Conservation (phyloP, 768 basidiomycete genomes). For the Leccinum ochraceum region DNA sequence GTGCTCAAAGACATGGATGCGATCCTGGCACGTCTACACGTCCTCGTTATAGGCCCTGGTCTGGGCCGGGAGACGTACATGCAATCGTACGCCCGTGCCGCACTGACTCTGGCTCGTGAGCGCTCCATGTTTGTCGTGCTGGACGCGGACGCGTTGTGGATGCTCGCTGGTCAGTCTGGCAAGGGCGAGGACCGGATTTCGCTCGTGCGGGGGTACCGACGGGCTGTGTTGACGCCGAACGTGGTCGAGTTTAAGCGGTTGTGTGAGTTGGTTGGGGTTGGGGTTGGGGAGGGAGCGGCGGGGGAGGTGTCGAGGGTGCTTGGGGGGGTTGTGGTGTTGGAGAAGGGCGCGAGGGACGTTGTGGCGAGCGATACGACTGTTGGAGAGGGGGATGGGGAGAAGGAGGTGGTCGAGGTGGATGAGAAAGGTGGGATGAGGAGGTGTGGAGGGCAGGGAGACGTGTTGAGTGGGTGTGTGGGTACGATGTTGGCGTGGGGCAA, state of each 20-base stretch:
- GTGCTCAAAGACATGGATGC: constrained; percentile 58
- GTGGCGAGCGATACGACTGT: constrained; percentile 73
- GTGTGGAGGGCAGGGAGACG: constrained; percentile 96
- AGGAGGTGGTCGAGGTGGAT: constrained; percentile 66
- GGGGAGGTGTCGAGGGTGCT: constrained; percentile 69
- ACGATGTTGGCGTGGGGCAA: constrained; percentile 94
- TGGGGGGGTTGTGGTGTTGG: constrained; percentile 85
- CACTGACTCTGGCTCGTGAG: constrained; percentile 69
- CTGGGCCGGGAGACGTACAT: constrained; percentile 90
- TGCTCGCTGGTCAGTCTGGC: constrained; percentile 56
- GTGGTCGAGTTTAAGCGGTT: constrained; percentile 90
- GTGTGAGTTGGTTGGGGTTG: constrained; percentile 70
- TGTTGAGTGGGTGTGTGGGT: constrained; percentile 85
- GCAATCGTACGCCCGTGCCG: constrained; percentile 77
- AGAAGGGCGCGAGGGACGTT: constrained; percentile 85
- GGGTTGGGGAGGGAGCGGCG: constrained; percentile 50
- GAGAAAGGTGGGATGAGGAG: constrained; percentile 82
- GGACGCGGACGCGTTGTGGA: constrained; percentile 90
- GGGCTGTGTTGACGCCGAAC: constrained; percentile 92
- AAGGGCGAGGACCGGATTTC: constrained; percentile 61
- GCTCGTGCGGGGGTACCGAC: constrained; percentile 80
- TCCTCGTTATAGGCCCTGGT: constrained; percentile 91
- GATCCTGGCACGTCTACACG: constrained; percentile 85
- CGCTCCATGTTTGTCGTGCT: constrained; percentile 88
- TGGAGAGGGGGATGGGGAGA: constrained; percentile 46